A percentile compares a stretch with the other conserved stretches of the same genome.
phyloP scores from a whole-genome alignment of 1,139 yeast genomes.

The Candida mesenterica region DNA sequence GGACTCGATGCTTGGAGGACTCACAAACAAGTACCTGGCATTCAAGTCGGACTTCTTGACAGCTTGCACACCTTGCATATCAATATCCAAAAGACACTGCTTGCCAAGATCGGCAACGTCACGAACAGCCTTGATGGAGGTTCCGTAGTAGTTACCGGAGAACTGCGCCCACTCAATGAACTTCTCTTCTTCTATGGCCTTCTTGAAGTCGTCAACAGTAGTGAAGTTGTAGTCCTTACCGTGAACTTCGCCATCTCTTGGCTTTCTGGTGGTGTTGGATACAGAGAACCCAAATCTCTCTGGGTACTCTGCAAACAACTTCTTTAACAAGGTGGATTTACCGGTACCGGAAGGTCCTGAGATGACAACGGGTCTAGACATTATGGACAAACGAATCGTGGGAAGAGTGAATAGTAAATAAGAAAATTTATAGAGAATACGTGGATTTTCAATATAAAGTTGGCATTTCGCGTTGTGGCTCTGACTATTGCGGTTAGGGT shows the following conservation, averaged over 20 bases:
- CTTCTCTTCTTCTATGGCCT: conserved; percentile 66
- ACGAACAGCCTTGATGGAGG: conserved; percentile 80
- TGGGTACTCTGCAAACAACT: conserved; percentile 87
- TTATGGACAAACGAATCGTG: conserved; percentile 2
- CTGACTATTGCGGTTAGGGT: too few relatives aligned
- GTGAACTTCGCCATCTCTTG: conserved; percentile 87
- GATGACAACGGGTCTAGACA: conserved; percentile 80
- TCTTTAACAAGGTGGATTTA: conserved; percentile 88
- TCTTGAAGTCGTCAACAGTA: conserved; percentile 74
- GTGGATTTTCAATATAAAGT: too few relatives aligned
- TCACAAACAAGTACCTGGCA: conserved; percentile 81
- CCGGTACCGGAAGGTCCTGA: conserved; percentile 99
- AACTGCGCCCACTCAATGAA: conserved; percentile 98
- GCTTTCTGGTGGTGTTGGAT: conserved; percentile 89
- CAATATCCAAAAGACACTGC: conserved; percentile 90
- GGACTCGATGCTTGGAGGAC: conserved; percentile 88
- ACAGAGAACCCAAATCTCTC: conserved; percentile 89
- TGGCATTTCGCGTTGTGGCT: too few relatives aligned
- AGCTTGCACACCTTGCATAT: conserved; percentile 96
- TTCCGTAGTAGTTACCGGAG: conserved; percentile 96
- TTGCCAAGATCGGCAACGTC: conserved; percentile 64
- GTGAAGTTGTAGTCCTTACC: conserved; percentile 90
- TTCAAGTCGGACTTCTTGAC: conserved; percentile 80
- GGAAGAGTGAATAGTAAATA: background rate
- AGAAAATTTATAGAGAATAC: too few relatives aligned